Base-by-base conservation (phyloP, 2,329 filamentous ascomycete species). In the Diaporthe amygdali region DNA sequence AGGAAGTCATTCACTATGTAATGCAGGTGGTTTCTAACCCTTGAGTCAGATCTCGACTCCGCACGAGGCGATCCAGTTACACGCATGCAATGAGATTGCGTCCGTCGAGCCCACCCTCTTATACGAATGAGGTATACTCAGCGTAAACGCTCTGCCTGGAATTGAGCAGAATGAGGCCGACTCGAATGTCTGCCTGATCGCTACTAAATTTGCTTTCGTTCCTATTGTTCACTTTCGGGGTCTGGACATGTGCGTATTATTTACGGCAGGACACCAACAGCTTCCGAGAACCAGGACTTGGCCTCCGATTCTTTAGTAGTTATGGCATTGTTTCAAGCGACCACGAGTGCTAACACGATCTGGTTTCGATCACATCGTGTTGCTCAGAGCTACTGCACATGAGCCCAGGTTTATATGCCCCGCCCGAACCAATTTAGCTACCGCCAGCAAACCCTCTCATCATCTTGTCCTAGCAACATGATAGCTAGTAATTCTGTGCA, bases 121-220 rank as follows among this genome's bases (percentile, higher is more conserved):
- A 30, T 12, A 37, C 14, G 34, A 6, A 5, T 39, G 10, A n/a
- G 44, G 47, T n/a, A 32, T 49, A 32, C 30, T 49, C 44, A 22
- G 59, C 59, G 30, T 64, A 64, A 64, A 64, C 32, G 25, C 41
- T 64, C 27, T 64, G 32, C 59, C 59, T 49, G 44, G n/a, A 3
- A 2, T 17, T 49, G 44, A 30, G 27, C 32, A 22, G 12, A 15
- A n/a, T 5, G 6, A 4, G 30, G 30, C 14, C 14, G 44, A n/a
- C 10, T 12, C 9, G 27, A 32, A 54, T 17, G 32, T 20, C 17
- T 54, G 10, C 9, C 54, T 12, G 20, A 34, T 9, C n/a, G 32
- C 20, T 55, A 22, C 15, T 55, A 7, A 17, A 8, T 9, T 52
- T 32, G 49, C 47, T 30, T 52, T 25, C 15, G 5, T 20, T 22